A percentile compares a stretch with the other conserved stretches of the same genome.
Evolutionary conservation across 2,329 filamentous ascomycete species (phyloP).

Genomic region (Xylariaceae sp.): DNA sequence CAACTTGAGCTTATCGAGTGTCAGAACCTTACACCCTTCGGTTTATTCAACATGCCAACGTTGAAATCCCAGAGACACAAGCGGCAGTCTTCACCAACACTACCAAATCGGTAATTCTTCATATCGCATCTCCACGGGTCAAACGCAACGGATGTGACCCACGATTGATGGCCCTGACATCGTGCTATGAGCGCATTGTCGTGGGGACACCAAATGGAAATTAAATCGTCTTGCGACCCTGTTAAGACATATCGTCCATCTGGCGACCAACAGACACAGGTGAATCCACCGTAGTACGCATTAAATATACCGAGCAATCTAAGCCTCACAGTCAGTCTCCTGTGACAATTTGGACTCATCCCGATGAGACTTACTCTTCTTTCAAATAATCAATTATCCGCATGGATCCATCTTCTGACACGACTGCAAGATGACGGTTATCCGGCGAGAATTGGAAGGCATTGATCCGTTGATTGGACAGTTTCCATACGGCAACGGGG

Average conservation of each 20-base stretch:
- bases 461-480: conserved; percentile 87
- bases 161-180: conserved; percentile 92
- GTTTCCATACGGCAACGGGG: conserved; percentile 86
- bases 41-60: conserved; percentile 90
- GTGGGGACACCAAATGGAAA: conserved; percentile 89
- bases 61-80: conserved; percentile 96
- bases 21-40: conserved; percentile 66
- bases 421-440: conserved; percentile 78
- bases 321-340: conserved; percentile 7
- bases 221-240: conserved; percentile 90
- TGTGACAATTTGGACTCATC: background rate
- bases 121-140: conserved; percentile 97
- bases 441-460: conserved; percentile 91
- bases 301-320: conserved; percentile 84
- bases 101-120: conserved; percentile 91
- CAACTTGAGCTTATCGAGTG: background rate
- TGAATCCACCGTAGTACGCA: conserved; percentile 89
- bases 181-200: conserved; percentile 83
- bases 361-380: conserved; percentile 63
- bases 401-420: conserved; percentile 85
- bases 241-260: conserved; percentile 95
- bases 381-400: conserved; percentile 88
- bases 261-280: conserved; percentile 94
- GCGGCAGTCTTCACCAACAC: conserved; percentile 89
- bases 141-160: conserved; percentile 90